These are phyloP conservation scores for Nigrograna mackinnonii DNA, from an alignment of 2,329 filamentous ascomycete species.

Conservation along the genomic window DNA sequence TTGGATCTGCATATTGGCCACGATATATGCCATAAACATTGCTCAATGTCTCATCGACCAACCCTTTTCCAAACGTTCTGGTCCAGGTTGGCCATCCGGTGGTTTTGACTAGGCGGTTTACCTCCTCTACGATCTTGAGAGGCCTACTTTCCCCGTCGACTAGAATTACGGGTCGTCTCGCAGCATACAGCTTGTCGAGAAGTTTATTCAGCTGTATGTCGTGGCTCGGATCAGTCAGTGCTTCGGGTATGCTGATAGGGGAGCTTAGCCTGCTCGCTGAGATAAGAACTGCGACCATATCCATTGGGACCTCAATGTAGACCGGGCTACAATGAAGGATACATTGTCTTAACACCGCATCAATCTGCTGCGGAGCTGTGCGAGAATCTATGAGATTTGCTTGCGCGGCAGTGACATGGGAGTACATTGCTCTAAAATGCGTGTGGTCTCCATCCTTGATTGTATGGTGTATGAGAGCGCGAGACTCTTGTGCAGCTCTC, in stretches of 20 bases:
- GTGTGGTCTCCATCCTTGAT: background rate
- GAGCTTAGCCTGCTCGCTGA: background rate
- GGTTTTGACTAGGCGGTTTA: conserved; percentile 12
- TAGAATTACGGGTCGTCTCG: conserved; percentile 13
- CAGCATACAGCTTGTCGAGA: background rate
- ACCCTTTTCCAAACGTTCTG: conserved; percentile 22
- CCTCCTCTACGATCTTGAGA: conserved; percentile 1
- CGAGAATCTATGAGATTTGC: conserved; percentile 16
- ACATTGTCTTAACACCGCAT: conserved; percentile 20
- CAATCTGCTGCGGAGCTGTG: conserved; percentile 25
- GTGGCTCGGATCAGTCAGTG: too few relatives aligned
- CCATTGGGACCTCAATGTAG: conserved; percentile 5
- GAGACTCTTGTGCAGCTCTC: conserved; percentile 24
- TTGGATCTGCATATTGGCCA: background rate
- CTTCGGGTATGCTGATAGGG: conserved; percentile 8
- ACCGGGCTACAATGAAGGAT: conserved; percentile 11
- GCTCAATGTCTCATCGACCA: conserved; percentile 11
- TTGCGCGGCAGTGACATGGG: conserved; percentile 21
- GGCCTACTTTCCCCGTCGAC: conserved; percentile 11
- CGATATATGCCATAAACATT: background rate
- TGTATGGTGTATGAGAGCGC: conserved; percentile 2
- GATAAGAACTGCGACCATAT: conserved; percentile 3
- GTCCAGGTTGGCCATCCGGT: conserved; percentile 14
- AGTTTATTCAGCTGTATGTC: background rate
- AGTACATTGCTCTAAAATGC: conserved; percentile 25